Base-by-base conservation (phyloP, 192 early-diverging fungal genomes). In the Endogone sp. region DNA sequence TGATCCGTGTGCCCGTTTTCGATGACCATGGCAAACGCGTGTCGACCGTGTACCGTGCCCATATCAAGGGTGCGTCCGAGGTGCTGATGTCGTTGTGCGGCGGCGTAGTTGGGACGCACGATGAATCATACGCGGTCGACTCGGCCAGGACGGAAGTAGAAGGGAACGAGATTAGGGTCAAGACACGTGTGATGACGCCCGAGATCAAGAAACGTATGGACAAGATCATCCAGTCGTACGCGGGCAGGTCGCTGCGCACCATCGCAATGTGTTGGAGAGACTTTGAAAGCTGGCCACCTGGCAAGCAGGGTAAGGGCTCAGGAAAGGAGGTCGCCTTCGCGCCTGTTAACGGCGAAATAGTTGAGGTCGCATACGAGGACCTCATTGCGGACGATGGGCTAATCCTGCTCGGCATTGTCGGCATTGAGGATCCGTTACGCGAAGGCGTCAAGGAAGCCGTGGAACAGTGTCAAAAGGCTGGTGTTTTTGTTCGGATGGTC, bases 401-500 rank as follows among this genome's bases (percentile, higher is more conserved):
- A 22, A 90, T 89, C 3, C 83, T 98, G 21, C 62, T 93, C 55
- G 95, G 93, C 37, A 84, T 99, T 25, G 92, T 99, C 63, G 98
- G 96, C 68, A 99, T 99, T 66, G 87, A 95, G 64, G 98, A 99
- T 76, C 98, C 98, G 54, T 81, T 99, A 23, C 92, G 98, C 68
- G 90, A 93, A 2, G 98, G 96, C 62, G 98, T 99, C 3, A 88
- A 91, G 4, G 93, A 91, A 67, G 95, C 96, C 29, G 98, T 99
- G 29, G 75, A 82, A n/a, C 74, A 82, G 21, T 98, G 96, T 75
- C 89, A 90, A 74, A 82, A 85, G 29, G 98, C 98, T 25, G 96
- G 98, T 60, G 92, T 99, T 28, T 86, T 90, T 80, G 94, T 99
- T 56, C 91, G 97, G 16, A 99, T 99, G 98, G 96, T 99, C 22